A percentile compares a stretch with the other conserved stretches of the same genome.
Evolutionary conservation across 139 green algal genomes (phyloP).

Genomic region (Tetraselmis chui): DNA sequence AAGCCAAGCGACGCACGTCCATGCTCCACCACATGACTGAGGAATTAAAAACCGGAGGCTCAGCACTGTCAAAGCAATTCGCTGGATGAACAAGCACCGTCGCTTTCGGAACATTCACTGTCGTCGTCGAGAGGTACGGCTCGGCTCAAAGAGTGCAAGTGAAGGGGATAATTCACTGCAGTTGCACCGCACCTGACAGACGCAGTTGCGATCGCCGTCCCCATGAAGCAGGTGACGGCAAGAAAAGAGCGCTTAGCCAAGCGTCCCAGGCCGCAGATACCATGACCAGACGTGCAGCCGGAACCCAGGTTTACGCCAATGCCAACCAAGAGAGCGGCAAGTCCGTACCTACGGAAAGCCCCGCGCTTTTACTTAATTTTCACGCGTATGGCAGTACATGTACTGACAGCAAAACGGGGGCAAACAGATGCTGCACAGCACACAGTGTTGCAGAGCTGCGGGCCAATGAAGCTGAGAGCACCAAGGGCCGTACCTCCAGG

Average conservation of each 20-base stretch:
- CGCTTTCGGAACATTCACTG: too few relatives aligned
- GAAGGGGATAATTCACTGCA: too few relatives aligned
- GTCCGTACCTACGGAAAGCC: neutral
- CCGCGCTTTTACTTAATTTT: too few relatives aligned
- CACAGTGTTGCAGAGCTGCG: too few relatives aligned
- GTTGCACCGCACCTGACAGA: neutral
- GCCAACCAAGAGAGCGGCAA: slow-evolving; percentile 48
- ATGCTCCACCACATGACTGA: neutral
- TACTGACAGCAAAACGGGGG: too few relatives aligned
- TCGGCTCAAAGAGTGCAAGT: too few relatives aligned
- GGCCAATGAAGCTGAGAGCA: neutral
- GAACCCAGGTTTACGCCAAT: slow-evolving; percentile 55
- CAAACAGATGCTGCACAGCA: too few relatives aligned
- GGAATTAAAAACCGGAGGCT: too few relatives aligned
- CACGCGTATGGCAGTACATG: too few relatives aligned
- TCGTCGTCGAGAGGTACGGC: too few relatives aligned
- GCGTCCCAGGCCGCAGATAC: slow-evolving; percentile 45
- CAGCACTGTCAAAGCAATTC: too few relatives aligned
- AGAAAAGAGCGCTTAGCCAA: neutral
- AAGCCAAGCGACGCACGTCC: neutral
- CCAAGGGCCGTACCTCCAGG: neutral
- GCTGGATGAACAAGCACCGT: too few relatives aligned
- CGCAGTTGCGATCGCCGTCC: neutral
- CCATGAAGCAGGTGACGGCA: neutral
- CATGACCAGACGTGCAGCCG: slow-evolving; percentile 75